Base-by-base conservation (phyloP, 805 yeast species). In the Yamadazyma takamatsuzukensis region DNA sequence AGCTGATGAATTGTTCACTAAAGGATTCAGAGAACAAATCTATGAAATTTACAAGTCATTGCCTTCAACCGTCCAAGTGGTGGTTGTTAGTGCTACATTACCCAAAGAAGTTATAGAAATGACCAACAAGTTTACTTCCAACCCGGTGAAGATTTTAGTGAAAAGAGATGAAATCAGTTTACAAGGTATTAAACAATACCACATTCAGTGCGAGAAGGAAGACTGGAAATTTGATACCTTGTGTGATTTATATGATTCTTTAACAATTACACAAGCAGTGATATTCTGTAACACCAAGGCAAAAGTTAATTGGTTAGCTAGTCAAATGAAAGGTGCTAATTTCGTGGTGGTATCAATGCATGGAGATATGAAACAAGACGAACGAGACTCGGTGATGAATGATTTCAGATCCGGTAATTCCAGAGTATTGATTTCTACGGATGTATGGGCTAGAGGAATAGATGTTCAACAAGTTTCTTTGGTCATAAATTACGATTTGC, bases 391-490 rank as follows among this genome's bases (percentile, higher is more conserved):
- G 51, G 85, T 93, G 50, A 93, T 93, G 98, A 78, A 79, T 59
- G 97, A 89, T 62, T 93, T 93, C 78, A 76, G 98, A 62, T 72
- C 83, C 39, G 98, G 98, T 39, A 78, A 83, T 47, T 85, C 96
- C 34, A 78, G 98, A 59, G 90, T 93, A 31, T 71, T 93, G 59
- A 93, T 93, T 56, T 83, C 97, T 47, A 93, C 98, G 25, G 98
- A 93, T 65, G 83, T 93, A 53, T 84, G 90, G 82, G 98, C 98
- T 31, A 77, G 98, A 66, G 98, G 98, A 57, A 93, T 90, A 47
- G 98, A 90, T 65, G 97, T 90, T 40, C 98, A 90, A 70, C 97
- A 90, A 59, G 96, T 90, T 30, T 89, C 97, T 9, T 68, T 90
- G 47, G 98, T 90, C 40, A 86, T 90, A 54, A 90, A 90, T 74